These are phyloP conservation scores for Diplodia intermedia DNA, from an alignment of 2,329 filamentous ascomycete genomes.

Conservation along the genomic window DNA sequence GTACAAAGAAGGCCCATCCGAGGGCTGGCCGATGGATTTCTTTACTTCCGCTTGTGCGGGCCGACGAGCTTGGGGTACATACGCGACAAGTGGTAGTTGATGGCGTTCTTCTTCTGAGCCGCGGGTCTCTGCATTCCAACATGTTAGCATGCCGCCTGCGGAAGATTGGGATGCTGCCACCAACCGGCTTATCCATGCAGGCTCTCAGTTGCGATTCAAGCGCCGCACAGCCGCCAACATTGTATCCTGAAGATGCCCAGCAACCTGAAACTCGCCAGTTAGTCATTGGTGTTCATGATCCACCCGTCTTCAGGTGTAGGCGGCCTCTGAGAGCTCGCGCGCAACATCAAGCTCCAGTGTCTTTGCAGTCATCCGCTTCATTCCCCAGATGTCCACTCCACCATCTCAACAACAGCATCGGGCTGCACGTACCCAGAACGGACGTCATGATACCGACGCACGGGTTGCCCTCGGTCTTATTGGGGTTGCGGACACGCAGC, in stretches of 20 bases:
- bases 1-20: conserved; percentile 18
- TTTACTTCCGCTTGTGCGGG: conserved; percentile 69
- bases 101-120: conserved; percentile 71
- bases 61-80: conserved; percentile 77
- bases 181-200: conserved; percentile 82
- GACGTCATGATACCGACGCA: conserved; percentile 71
- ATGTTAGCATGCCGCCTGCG: conserved; percentile 11
- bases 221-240: conserved; percentile 63
- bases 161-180: conserved; percentile 39
- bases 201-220: conserved; percentile 67
- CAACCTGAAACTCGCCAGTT: conserved; percentile 64
- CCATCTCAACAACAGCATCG: neutral
- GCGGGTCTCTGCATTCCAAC: conserved; percentile 58
- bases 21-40: neutral
- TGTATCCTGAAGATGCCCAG: conserved; percentile 82
- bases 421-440: conserved; percentile 63
- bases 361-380: neutral
- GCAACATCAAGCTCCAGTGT: neutral
- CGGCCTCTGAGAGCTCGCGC: neutral
- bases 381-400: neutral
- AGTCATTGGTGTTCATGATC: conserved; percentile 31
- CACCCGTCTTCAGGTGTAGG: neutral
- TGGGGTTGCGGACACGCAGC: conserved; percentile 69
- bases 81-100: conserved; percentile 90
- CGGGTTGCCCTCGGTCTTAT: conserved; percentile 67